Percentiles rank a stretch among this genome's conserved stretches.
These are phyloP conservation scores for Corniculantispora saksenae DNA, from an alignment of 2,329 filamentous ascomycete species.

Conservation along the genomic window DNA sequence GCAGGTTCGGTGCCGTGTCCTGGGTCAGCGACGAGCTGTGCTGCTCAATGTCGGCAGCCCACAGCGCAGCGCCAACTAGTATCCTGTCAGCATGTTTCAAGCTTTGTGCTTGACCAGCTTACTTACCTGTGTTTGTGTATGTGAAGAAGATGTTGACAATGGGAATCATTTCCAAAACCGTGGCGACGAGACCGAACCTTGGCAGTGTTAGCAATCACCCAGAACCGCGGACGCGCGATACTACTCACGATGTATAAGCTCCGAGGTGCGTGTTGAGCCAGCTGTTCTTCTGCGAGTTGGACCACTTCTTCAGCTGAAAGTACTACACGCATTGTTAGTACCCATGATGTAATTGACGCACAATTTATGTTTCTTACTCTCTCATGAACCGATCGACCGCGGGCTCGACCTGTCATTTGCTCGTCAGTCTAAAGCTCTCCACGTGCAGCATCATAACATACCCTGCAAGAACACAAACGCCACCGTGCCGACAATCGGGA, in stretches of 20 bases:
- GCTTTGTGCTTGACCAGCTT: not conserved
- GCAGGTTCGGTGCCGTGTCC: constrained; percentile 51
- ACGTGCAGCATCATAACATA: constrained; percentile 25
- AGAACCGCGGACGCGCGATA: not conserved
- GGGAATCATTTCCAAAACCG: constrained; percentile 81
- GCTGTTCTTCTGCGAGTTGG: constrained; percentile 59
- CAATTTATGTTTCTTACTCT: constrained; percentile 47
- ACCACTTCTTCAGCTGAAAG: constrained; percentile 90
- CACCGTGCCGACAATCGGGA: constrained; percentile 82
- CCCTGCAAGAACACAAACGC: constrained; percentile 80
- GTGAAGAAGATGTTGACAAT: constrained; percentile 80
- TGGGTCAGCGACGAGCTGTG: constrained; percentile 51
- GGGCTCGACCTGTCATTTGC: constrained; percentile 41
- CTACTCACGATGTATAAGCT: constrained; percentile 76
- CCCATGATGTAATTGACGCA: not conserved
- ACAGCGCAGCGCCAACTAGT: constrained; percentile 84
- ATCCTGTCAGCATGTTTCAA: constrained; percentile 18
- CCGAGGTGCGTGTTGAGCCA: constrained; percentile 72
- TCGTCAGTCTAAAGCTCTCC: not conserved
- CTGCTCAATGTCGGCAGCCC: constrained; percentile 82
- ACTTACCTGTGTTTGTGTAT: constrained; percentile 78
- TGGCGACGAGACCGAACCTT: constrained; percentile 75
- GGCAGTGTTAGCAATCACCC: constrained; percentile 1
- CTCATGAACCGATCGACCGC: constrained; percentile 52
- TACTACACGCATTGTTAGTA: constrained; percentile 55